Conservation (phyloP, 176 grass and related monocot species). For the Phoenix dactylifera region DNA sequence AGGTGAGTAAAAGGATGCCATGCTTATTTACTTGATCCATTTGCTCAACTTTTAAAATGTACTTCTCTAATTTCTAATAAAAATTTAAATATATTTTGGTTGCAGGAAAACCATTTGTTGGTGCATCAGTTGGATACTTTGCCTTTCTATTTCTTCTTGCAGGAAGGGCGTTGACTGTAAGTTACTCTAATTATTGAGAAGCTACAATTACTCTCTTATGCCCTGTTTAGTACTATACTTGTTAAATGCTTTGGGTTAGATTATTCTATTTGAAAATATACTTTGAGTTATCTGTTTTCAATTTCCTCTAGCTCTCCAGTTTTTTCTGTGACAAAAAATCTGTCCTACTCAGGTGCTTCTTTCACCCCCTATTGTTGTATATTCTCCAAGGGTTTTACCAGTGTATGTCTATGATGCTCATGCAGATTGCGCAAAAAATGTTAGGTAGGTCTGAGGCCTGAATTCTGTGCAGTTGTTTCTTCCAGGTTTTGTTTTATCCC, state of each 20-base stretch:
- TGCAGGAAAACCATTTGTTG: constrained; percentile 86
- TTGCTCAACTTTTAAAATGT: background rate
- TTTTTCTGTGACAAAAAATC: background rate
- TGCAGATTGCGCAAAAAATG: constrained; percentile 99
- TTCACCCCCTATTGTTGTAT: constrained; percentile 94
- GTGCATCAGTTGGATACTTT: constrained; percentile 95
- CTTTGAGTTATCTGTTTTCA: background rate
- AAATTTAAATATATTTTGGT: constrained; percentile 8
- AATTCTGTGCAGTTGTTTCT: too few relatives aligned
- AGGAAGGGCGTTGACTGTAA: constrained; percentile 95
- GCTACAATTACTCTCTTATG: too few relatives aligned
- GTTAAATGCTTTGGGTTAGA: too few relatives aligned
- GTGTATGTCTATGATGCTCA: constrained; percentile 99
- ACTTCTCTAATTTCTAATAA: constrained; percentile 9
- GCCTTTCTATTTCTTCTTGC: constrained; percentile 99
- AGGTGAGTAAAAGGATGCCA: constrained; percentile 30
- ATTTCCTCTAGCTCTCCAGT: constrained; percentile 6
- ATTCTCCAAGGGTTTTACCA: constrained; percentile 90
- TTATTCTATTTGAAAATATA: constrained; percentile 22
- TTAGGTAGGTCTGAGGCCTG: constrained; percentile 48
- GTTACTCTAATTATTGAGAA: constrained; percentile 20
- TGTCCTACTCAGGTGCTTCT: constrained; percentile 67
- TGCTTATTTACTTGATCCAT: constrained; percentile 6
- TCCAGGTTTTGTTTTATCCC: too few relatives aligned
- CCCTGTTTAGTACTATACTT: too few relatives aligned